These are phyloP conservation scores for Nemophila menziesii DNA, from an alignment of 257 asterid genomes.

Conservation along the genomic window DNA sequence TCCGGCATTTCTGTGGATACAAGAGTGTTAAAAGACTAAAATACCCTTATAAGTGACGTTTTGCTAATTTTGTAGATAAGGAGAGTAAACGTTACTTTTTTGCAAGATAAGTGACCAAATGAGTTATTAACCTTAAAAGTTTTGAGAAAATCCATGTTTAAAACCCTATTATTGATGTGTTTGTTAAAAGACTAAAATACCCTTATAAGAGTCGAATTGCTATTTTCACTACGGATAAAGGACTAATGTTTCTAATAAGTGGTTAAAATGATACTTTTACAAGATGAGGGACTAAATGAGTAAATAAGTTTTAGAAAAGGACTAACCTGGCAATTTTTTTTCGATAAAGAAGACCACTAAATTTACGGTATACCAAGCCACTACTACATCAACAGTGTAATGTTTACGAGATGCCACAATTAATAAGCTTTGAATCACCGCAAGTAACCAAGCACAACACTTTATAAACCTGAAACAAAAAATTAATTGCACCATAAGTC, in stretches of 20 bases:
- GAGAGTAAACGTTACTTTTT: too few relatives aligned
- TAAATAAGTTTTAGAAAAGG: not conserved
- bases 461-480: conserved; percentile 57
- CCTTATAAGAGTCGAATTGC: too few relatives aligned
- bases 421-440: conserved; percentile 72
- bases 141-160: too few relatives aligned
- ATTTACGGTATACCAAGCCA: conserved; percentile 98
- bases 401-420: conserved; percentile 93
- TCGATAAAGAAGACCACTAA: conserved; percentile 88
- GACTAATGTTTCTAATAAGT: too few relatives aligned
- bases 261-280: too few relatives aligned
- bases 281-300: not conserved
- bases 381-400: conserved; percentile 86
- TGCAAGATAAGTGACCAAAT: too few relatives aligned
- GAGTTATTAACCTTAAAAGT: too few relatives aligned
- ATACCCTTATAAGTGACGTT: not conserved
- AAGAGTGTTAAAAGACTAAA: not conserved
- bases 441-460: conserved; percentile 74
- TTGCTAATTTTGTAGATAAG: not conserved
- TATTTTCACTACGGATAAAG: too few relatives aligned
- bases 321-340: conserved; percentile 67
- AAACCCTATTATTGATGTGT: too few relatives aligned
- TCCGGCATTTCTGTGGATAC: conserved; percentile 71
- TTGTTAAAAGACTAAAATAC: too few relatives aligned
- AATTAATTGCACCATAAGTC: conserved; percentile 1